Base-by-base conservation (phyloP, 2,329 filamentous ascomycete genomes). In the Lanzia echinophila region DNA sequence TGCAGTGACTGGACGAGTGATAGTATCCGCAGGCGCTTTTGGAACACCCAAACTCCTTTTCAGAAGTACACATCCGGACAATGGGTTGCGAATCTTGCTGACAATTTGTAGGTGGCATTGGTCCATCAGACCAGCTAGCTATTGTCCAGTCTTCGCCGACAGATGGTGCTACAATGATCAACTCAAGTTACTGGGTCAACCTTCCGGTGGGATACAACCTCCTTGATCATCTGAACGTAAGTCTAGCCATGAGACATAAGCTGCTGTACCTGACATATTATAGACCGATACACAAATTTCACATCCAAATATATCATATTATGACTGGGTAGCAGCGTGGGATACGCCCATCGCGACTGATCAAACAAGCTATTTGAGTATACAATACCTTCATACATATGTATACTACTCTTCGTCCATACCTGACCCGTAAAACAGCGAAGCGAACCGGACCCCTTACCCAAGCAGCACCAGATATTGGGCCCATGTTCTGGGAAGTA, bases 21-120 rank as follows among this genome's bases (percentile, higher is more conserved):
- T 89, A 60, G 71, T 88, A 32, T 79, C 86, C 17, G 80, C 83
- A 1, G 86, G 86, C 46, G 73, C 84, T 1, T 87, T 89, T 58
- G 83, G 83, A n/a, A 83, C 83, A 66, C 49, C 60, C 10, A 64
- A 63, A 28, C 72, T 90, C 46, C 75, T 89, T 2, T 75, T 87
- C 69, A 77, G 84, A 63, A 84, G 81, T 70, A 36, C 33, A 17
- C 24, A 36, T 34, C n/a, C 4, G 19, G 24, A 28, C 7, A 6
- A 13, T 39, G 22, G 13, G 7, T 31, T 31, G 15, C 28, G 33
- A 20, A 39, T 24, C n/a, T 15, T 28, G 10, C 34, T 49, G 22
- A 41, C 32, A 12, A 19, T 38, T 19, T 17, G 28, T 15, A 52
- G 50, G 50, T 53, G 83, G 86, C 17, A 60, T 88, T 87, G 58